phyloP scores from a whole-genome alignment of 495 filamentous ascomycete genomes.

The Pseudoneurospora amorphoporcata region DNA sequence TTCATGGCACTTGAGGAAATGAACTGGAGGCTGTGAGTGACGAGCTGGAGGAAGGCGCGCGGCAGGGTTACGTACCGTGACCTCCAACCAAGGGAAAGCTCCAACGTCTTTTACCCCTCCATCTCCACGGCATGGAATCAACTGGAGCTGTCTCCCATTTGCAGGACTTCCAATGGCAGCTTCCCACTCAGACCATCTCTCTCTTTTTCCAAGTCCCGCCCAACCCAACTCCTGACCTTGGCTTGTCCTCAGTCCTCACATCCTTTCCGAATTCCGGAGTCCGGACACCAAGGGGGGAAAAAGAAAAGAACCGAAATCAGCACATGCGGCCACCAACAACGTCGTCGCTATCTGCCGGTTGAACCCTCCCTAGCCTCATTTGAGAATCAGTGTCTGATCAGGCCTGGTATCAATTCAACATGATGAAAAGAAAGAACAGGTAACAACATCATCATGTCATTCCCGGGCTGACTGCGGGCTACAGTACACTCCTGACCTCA shows the following conservation, averaged over 20 bases:
- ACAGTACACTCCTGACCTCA: neutral
- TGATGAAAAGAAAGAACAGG: neutral
- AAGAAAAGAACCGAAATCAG: neutral
- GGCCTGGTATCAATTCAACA: neutral
- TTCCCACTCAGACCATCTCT: constrained; percentile 4
- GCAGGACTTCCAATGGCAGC: constrained; percentile 15
- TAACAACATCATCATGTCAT: neutral
- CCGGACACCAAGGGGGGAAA: neutral
- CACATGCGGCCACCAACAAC: neutral
- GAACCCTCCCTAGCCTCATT: neutral
- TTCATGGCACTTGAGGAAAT: neutral
- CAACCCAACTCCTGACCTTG: neutral
- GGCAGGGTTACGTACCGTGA: neutral
- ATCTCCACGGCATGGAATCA: too few relatives aligned
- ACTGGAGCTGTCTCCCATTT: neutral
- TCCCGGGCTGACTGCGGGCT: neutral
- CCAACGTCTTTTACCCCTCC: too few relatives aligned
- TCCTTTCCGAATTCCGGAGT: neutral
- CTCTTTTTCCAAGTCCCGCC: neutral
- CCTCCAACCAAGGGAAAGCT: too few relatives aligned
- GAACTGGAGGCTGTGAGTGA: neutral
- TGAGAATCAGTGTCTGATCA: neutral
- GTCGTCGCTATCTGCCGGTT: neutral
- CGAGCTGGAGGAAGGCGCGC: neutral
- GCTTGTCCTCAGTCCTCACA: neutral